A percentile compares a stretch with the other conserved stretches of the same genome.
Evolutionary conservation across 495 filamentous ascomycete species (phyloP).

Genomic region (Penicillium roqueforti): DNA sequence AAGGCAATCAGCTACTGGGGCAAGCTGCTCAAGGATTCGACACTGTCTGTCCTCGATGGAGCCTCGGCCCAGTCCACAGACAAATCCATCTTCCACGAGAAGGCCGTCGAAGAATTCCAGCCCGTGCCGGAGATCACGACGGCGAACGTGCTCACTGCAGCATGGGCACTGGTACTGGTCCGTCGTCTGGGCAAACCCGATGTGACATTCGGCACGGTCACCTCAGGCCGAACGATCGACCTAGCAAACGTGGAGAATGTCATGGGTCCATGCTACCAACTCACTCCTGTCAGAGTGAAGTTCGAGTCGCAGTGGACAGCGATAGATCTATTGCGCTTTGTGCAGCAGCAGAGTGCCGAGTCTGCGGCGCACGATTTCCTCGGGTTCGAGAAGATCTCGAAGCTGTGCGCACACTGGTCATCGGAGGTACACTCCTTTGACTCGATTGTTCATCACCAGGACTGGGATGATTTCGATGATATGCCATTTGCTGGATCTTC

Average conservation of each 20-base stretch:
- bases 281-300: conserved; percentile 31
- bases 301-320: conserved; percentile 34
- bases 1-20: conserved; percentile 45
- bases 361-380: conserved; percentile 30
- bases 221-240: conserved; percentile 47
- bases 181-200: conserved; percentile 45
- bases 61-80: conserved; percentile 33
- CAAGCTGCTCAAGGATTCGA: conserved; percentile 48
- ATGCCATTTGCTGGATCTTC: conserved; percentile 36
- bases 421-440: conserved; percentile 18
- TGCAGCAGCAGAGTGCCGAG: conserved; percentile 31
- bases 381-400: conserved; percentile 29
- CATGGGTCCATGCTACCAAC: conserved; percentile 42
- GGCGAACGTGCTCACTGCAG: conserved; percentile 54
- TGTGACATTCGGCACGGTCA: conserved; percentile 59
- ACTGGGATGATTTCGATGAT: conserved; percentile 38
- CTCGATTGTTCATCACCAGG: conserved; percentile 36
- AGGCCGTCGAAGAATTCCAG: conserved; percentile 37
- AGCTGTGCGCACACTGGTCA: conserved; percentile 25
- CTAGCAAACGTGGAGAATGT: conserved; percentile 41
- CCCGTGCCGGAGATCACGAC: conserved; percentile 50
- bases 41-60: conserved; percentile 42
- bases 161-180: conserved; percentile 59
- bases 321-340: conserved; percentile 31
- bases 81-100: conserved; percentile 35